These are phyloP conservation scores for Pyrus hybrid DNA, from an alignment of 331 rosid species.

Conservation along the genomic window DNA sequence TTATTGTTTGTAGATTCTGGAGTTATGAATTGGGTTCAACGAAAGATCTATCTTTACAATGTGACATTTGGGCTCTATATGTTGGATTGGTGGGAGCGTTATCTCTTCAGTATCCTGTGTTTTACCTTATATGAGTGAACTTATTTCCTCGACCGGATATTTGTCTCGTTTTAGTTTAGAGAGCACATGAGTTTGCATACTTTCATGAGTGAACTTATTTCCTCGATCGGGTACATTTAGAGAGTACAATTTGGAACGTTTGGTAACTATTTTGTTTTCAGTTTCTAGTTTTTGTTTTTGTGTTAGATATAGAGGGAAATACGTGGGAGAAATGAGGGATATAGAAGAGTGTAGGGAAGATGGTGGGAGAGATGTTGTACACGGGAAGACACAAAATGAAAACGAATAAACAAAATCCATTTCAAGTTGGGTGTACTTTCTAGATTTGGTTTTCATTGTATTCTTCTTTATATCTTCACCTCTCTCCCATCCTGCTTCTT, in stretches of 20 bases:
- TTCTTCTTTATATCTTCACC: neutral
- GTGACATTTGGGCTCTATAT: conserved; percentile 90
- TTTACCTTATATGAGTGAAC: no score
- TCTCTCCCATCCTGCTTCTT: neutral
- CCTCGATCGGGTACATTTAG: neutral
- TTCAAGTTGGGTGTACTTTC: neutral
- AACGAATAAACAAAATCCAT: neutral
- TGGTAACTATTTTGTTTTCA: neutral
- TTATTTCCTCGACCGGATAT: no score
- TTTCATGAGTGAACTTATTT: neutral
- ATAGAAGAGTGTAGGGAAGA: neutral
- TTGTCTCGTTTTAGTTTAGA: neutral
- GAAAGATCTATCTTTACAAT: conserved; percentile 79
- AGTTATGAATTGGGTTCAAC: conserved; percentile 84
- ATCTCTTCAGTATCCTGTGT: conserved; percentile 76
- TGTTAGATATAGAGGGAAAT: neutral
- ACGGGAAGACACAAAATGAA: neutral
- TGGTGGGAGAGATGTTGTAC: neutral
- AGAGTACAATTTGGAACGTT: neutral
- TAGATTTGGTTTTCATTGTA: neutral
- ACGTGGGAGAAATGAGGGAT: neutral
- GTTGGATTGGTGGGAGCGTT: conserved; percentile 99
- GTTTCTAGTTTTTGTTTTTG: neutral
- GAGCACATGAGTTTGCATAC: neutral
- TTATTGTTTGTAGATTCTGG: conserved; percentile 8